A percentile compares a stretch with the other conserved stretches of the same genome.
Evolutionary conservation across 2,329 filamentous ascomycete genomes (phyloP).

Genomic region (Zymoseptoria brevis): DNA sequence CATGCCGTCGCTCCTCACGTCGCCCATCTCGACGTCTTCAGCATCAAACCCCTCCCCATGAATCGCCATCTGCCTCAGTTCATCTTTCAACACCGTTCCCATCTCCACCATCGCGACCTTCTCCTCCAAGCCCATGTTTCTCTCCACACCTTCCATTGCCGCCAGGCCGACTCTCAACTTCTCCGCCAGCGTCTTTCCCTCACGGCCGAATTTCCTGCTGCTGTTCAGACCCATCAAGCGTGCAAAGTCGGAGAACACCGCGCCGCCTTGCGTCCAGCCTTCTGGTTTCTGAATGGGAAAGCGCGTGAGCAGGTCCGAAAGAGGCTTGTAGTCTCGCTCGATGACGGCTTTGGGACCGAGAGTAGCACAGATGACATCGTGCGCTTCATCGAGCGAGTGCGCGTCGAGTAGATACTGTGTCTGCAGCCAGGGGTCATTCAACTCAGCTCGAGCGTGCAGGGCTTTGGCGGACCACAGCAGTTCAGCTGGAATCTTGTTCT

Average conservation of each 20-base stretch:
- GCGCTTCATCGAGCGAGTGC: conserved; percentile 58
- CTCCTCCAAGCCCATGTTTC: conserved; percentile 42
- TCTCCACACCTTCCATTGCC: conserved; percentile 34
- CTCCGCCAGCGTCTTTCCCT: conserved; percentile 22
- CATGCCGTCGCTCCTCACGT: conserved; percentile 31
- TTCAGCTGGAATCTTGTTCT: conserved; percentile 62
- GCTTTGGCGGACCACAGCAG: conserved; percentile 90
- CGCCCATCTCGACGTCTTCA: conserved; percentile 23
- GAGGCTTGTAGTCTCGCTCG: conserved; percentile 64
- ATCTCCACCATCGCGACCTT: conserved; percentile 75
- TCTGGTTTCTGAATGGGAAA: conserved; percentile 51
- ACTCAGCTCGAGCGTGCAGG: conserved; percentile 66
- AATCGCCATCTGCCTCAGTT: conserved; percentile 42
- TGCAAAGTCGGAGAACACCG: conserved; percentile 52
- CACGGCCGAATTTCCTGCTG: conserved; percentile 26
- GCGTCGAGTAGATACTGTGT: conserved; percentile 75
- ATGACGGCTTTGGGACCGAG: conserved; percentile 80
- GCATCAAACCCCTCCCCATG: conserved; percentile 14
- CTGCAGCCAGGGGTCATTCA: conserved; percentile 61
- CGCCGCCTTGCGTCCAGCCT: conserved; percentile 71
- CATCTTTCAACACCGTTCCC: conserved; percentile 62
- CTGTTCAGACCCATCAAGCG: conserved; percentile 16
- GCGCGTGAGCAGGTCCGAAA: conserved; percentile 61
- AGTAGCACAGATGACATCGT: conserved; percentile 68
- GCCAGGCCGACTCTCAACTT: conserved; percentile 30